These are phyloP conservation scores for Eucalyptus marginata DNA, from an alignment of 345 rosid genomes.

Conservation along the genomic window DNA sequence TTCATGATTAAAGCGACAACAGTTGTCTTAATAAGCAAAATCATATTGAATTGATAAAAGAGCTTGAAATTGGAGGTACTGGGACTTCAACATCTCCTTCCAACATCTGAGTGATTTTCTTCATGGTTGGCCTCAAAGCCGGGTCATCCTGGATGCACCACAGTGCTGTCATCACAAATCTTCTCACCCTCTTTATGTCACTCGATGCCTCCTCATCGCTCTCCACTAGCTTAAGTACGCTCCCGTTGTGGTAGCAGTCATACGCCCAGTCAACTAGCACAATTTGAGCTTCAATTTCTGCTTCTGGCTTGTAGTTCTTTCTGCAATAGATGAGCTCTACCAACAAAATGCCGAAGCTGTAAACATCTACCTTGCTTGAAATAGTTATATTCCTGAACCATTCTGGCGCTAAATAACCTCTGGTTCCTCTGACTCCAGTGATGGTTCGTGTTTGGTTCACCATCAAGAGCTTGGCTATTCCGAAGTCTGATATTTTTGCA, in stretches of 20 bases:
- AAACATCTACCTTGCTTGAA: too few relatives aligned
- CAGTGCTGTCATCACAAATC: background rate
- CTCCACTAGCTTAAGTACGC: background rate
- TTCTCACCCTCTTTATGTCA: background rate
- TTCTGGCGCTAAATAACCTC: too few relatives aligned
- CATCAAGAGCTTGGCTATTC: too few relatives aligned
- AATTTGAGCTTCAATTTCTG: background rate
- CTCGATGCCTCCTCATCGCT: background rate
- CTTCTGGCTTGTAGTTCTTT: background rate
- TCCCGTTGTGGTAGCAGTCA: background rate
- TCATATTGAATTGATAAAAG: background rate
- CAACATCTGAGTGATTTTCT: background rate
- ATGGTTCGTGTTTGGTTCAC: too few relatives aligned
- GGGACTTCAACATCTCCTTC: background rate
- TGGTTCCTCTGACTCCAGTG: too few relatives aligned
- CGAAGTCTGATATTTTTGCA: too few relatives aligned
- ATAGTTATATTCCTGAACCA: too few relatives aligned
- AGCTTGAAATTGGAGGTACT: background rate
- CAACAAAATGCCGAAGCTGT: too few relatives aligned
- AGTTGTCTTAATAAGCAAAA: too few relatives aligned
- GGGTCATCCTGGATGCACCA: constrained; percentile 1
- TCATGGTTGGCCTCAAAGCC: background rate
- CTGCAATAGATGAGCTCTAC: too few relatives aligned
- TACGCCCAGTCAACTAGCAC: background rate
- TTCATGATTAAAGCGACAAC: too few relatives aligned